A percentile compares a stretch with the other conserved stretches of the same genome.
These are phyloP conservation scores for Ambrosia hybrid DNA, from an alignment of 140 eudicot genomes.

Conservation along the genomic window DNA sequence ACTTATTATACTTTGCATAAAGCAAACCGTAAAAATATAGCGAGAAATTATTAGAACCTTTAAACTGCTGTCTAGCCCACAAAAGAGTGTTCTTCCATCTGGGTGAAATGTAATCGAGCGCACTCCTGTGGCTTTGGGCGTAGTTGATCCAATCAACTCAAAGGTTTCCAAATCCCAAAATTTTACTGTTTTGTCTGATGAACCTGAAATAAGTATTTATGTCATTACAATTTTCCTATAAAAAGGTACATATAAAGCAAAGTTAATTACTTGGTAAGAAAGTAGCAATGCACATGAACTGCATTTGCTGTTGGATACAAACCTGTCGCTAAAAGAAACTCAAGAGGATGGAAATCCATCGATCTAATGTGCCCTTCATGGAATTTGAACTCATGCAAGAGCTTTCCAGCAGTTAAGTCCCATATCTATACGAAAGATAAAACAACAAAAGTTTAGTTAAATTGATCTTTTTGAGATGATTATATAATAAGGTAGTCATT, in stretches of 20 bases:
- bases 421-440: constrained; percentile 53
- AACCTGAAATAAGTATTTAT: constrained; percentile 44
- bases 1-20: neutral
- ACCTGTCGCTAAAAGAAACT: constrained; percentile 93
- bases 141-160: constrained; percentile 92
- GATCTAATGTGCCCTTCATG: constrained; percentile 83
- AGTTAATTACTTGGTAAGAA: neutral
- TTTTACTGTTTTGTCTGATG: constrained; percentile 46
- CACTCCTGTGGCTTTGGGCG: constrained; percentile 79
- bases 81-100: constrained; percentile 86
- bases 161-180: constrained; percentile 97
- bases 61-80: constrained; percentile 77
- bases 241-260: no score
- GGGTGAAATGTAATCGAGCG: constrained; percentile 82
- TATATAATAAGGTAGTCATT: constrained; percentile 13
- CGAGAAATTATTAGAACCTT: constrained; percentile 47
- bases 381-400: constrained; percentile 72
- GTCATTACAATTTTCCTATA: no score
- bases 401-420: constrained; percentile 95
- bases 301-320: neutral
- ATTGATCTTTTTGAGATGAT: neutral
- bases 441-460: neutral
- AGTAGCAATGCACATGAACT: neutral
- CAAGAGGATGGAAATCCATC: constrained; percentile 81
- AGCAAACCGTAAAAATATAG: neutral